Evolutionary conservation across 2,329 filamentous ascomycete genomes (phyloP).

Genomic region (Sporothrix inflata): DNA sequence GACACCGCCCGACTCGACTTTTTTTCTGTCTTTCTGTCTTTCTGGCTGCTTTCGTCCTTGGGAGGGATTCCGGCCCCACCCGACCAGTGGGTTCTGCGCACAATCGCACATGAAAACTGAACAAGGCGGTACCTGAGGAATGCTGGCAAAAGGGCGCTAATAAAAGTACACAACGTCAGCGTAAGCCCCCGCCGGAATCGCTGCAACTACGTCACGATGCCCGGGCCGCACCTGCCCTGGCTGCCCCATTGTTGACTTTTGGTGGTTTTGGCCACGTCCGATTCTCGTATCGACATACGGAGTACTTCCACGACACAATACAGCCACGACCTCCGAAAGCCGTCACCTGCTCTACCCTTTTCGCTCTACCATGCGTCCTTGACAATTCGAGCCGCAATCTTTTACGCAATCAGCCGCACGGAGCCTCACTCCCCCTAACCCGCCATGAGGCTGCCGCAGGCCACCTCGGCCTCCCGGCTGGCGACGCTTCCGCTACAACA

Average conservation of each 20-base stretch:
- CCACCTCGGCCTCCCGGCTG: slow-evolving; percentile 10
- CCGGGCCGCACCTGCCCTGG: slow-evolving; percentile 6
- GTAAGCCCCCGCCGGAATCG: slow-evolving; percentile 21
- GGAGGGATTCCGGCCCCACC: slow-evolving; percentile 21
- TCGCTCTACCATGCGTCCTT: not conserved
- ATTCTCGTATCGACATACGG: not conserved
- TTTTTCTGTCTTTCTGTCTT: not conserved
- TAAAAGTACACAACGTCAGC: slow-evolving; percentile 4
- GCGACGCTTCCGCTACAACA: not conserved
- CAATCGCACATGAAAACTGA: not conserved
- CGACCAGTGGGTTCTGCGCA: not conserved
- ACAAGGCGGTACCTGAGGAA: not conserved
- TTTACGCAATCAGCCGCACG: not conserved
- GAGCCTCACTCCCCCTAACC: not conserved
- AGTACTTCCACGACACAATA: not conserved
- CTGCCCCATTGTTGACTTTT: slow-evolving; percentile 16
- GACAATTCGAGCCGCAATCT: not conserved
- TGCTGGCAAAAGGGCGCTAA: not conserved
- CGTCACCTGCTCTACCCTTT: not conserved
- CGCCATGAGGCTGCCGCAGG: slow-evolving; percentile 21
- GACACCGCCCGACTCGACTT: slow-evolving; percentile 29
- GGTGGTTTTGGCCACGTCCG: not conserved
- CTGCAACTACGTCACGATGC: slow-evolving; percentile 29
- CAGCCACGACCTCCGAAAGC: not conserved
- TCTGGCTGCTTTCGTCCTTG: not conserved